Evolutionary conservation across 176 grass and related monocot species (phyloP).

Genomic region (Zoysia pacifica): DNA sequence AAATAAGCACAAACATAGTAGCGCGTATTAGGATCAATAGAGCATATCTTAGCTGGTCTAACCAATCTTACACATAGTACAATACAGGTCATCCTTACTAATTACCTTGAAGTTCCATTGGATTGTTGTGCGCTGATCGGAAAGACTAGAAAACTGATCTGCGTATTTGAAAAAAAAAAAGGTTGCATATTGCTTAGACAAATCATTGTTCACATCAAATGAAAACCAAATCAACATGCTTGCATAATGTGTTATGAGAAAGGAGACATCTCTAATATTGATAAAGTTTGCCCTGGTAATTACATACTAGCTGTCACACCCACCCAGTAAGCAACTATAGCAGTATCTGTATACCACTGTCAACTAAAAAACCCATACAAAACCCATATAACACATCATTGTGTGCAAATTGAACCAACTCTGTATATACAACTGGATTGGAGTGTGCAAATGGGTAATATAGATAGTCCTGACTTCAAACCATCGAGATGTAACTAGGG

Average conservation of each 20-base stretch:
- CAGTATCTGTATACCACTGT: background rate
- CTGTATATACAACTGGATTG: background rate
- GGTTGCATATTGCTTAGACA: conserved; percentile 23
- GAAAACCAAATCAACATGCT: conserved; percentile 32
- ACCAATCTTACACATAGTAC: conserved; percentile 23
- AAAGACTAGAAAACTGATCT: conserved; percentile 59
- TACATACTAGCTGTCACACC: background rate
- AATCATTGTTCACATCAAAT: conserved; percentile 18
- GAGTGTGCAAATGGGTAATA: too few relatives aligned
- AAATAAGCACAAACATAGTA: conserved; percentile 32
- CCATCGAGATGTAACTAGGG: conserved; percentile 11
- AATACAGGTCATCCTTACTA: conserved; percentile 19
- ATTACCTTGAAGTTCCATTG: conserved; percentile 75
- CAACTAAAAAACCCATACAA: background rate
- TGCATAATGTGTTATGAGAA: background rate
- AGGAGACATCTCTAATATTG: background rate
- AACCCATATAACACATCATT: background rate
- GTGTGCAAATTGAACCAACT: background rate
- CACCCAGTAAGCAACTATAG: conserved; percentile 1
- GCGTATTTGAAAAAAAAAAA: conserved; percentile 5
- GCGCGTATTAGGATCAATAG: conserved; percentile 3
- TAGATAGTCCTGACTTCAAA: background rate
- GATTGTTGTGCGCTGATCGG: conserved; percentile 57
- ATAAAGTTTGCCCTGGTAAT: background rate
- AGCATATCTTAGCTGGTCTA: conserved; percentile 4